Evolutionary conservation across 768 basidiomycete genomes (phyloP).

Genomic region (Amanita muscaria): DNA sequence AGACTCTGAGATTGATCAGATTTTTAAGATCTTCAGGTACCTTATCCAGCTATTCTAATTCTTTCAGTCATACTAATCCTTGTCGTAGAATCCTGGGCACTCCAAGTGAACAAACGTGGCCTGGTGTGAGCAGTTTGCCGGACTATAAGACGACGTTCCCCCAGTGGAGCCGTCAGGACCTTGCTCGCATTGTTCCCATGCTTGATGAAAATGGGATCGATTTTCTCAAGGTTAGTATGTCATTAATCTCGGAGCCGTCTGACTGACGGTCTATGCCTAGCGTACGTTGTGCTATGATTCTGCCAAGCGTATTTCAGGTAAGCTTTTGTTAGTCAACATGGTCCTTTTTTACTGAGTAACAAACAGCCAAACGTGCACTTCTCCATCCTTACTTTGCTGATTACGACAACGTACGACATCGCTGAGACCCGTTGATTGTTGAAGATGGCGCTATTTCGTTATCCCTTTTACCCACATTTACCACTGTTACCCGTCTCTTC

Average conservation of each 20-base stretch:
- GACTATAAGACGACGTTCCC: conserved; percentile 98
- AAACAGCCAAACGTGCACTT: conserved; percentile 47
- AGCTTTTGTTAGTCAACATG: conserved; percentile 15
- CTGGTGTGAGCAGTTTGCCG: conserved; percentile 77
- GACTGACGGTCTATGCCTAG: conserved; percentile 21
- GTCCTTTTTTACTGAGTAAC: conserved; percentile 36
- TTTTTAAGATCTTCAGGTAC: conserved; percentile 99
- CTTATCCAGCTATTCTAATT: conserved; percentile 62
- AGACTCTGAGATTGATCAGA: conserved; percentile 99
- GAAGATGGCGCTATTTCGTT: too few relatives aligned
- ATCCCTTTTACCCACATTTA: too few relatives aligned
- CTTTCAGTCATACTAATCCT: neutral
- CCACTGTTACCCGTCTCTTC: too few relatives aligned
- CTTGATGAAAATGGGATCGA: conserved; percentile 78
- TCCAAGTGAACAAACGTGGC: conserved; percentile 87
- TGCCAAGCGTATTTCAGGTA: conserved; percentile 87
- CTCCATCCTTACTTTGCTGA: conserved; percentile 41
- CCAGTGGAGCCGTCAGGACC: conserved; percentile 79
- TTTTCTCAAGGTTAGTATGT: conserved; percentile 51
- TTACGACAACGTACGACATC: conserved; percentile 21
- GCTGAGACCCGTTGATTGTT: conserved; percentile 4
- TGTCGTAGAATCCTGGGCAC: conserved; percentile 79
- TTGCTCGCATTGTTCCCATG: conserved; percentile 54
- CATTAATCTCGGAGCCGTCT: neutral
- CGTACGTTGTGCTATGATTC: conserved; percentile 80